phyloP scores from a whole-genome alignment of 345 rosid species.

The Dipteronia sinensis region DNA sequence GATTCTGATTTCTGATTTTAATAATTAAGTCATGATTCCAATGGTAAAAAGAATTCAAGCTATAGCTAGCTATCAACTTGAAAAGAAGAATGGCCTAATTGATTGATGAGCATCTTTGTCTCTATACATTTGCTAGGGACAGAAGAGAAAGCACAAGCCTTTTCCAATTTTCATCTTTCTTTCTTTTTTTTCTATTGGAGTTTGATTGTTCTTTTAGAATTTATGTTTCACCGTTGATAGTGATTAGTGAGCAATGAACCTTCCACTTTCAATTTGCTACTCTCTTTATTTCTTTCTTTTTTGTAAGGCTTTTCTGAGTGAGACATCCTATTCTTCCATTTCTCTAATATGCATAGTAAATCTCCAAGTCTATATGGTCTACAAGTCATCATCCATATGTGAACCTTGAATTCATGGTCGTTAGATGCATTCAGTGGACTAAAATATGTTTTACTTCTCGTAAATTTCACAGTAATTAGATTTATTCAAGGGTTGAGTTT shows the following conservation, averaged over 20 bases:
- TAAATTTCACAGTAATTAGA: too few species aligned
- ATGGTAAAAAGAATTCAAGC: not conserved
- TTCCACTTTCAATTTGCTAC: conserved; percentile 44
- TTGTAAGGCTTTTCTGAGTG: conserved; percentile 21
- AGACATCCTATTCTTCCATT: conserved; percentile 37
- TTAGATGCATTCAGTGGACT: not conserved
- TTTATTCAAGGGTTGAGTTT: too few species aligned
- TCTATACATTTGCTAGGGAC: conserved; percentile 32
- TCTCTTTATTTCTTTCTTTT: conserved; percentile 11
- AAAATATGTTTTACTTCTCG: not conserved
- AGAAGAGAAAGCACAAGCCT: conserved; percentile 32
- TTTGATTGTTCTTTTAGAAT: conserved; percentile 16
- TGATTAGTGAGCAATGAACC: conserved; percentile 42
- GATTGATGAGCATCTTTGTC: conserved; percentile 46
- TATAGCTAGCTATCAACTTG: conserved; percentile 16
- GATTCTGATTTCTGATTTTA: conserved; percentile 53
- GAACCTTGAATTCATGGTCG: not conserved
- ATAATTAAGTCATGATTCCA: conserved; percentile 35
- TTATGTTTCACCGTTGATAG: conserved; percentile 38
- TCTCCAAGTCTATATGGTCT: not conserved
- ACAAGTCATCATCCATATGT: not conserved
- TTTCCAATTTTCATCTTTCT: conserved; percentile 3
- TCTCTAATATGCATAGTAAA: not conserved
- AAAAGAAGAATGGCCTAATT: conserved; percentile 22
- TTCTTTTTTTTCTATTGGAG: not conserved